Percentiles rank a stretch among this genome's conserved stretches.
These are phyloP conservation scores for Fusarium sp. DNA, from an alignment of 2,329 filamentous ascomycete genomes.

Conservation along the genomic window DNA sequence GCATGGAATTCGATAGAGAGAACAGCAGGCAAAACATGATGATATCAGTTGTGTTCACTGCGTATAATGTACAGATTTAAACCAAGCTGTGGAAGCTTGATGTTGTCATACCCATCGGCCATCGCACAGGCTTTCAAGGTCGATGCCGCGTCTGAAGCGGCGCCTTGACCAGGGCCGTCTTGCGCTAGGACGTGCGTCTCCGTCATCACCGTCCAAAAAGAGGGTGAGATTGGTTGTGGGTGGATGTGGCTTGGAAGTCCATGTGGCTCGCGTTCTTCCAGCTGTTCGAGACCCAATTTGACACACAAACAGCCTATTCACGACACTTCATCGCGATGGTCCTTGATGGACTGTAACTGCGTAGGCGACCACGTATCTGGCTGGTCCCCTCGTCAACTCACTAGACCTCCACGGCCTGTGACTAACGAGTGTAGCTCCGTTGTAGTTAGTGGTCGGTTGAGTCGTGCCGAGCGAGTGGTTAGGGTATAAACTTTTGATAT, in stretches of 20 bases:
- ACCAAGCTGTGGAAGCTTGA: neutral
- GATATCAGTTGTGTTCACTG: neutral
- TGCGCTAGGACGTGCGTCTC: conserved; percentile 22
- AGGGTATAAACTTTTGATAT: conserved; percentile 12
- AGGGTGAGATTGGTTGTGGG: conserved; percentile 12
- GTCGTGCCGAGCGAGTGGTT: conserved; percentile 4
- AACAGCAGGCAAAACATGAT: neutral
- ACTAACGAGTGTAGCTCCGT: neutral
- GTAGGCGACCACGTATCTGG: neutral
- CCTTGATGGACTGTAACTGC: neutral
- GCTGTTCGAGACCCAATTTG: conserved; percentile 21
- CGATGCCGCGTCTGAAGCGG: conserved; percentile 11
- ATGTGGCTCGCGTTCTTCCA: conserved; percentile 32
- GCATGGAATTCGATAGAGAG: neutral
- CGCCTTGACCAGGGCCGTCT: conserved; percentile 15
- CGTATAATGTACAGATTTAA: neutral
- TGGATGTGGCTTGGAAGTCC: conserved; percentile 20
- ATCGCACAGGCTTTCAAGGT: conserved; percentile 4
- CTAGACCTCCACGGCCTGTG: neutral
- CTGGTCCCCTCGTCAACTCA: conserved; percentile 9
- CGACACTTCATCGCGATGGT: conserved; percentile 8
- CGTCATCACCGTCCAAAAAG: conserved; percentile 26
- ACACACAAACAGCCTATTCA: conserved; percentile 14
- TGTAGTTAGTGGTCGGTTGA: conserved; percentile 10
- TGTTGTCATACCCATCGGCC: conserved; percentile 33